phyloP scores from a whole-genome alignment of 208 protist genomes.

The Trypanosoma rangeli region DNA sequence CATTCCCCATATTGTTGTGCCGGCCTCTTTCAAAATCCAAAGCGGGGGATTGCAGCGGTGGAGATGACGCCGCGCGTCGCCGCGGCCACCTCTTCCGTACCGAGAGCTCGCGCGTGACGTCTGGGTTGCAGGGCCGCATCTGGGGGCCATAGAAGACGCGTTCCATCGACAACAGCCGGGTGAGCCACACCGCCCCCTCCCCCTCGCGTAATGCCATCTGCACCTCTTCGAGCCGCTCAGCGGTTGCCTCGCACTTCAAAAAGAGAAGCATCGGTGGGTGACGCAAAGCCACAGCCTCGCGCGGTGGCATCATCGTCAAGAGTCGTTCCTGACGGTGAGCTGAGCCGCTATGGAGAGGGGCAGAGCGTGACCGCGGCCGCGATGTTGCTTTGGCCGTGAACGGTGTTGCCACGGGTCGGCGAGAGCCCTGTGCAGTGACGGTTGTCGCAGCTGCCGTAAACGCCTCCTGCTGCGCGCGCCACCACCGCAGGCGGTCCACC shows the following conservation, averaged over 20 bases:
- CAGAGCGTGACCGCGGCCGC: conserved; percentile 6
- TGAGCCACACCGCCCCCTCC: conserved; percentile 39
- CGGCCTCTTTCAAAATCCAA: background rate
- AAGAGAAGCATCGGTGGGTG: conserved; percentile 56
- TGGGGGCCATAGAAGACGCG: conserved; percentile 59
- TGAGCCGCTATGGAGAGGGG: background rate
- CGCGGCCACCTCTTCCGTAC: background rate
- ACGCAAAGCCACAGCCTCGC: conserved; percentile 45
- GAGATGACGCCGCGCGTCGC: conserved; percentile 49
- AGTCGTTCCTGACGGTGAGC: background rate
- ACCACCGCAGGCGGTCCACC: conserved; percentile 77
- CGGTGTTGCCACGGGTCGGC: background rate
- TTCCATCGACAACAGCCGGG: conserved; percentile 44
- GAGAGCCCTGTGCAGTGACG: background rate
- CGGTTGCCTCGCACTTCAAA: conserved; percentile 3
- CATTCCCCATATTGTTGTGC: background rate
- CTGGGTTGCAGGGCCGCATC: conserved; percentile 11
- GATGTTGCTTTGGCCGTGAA: background rate
- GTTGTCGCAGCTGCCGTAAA: background rate
- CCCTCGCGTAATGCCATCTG: conserved; percentile 10
- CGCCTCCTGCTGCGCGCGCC: conserved; percentile 45
- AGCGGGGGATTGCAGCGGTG: conserved; percentile 27
- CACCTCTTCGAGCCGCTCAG: background rate
- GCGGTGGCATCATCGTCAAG: background rate
- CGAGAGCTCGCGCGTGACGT: background rate